phyloP scores from a whole-genome alignment of 257 asterid species.

The Solanum sejunctum region DNA sequence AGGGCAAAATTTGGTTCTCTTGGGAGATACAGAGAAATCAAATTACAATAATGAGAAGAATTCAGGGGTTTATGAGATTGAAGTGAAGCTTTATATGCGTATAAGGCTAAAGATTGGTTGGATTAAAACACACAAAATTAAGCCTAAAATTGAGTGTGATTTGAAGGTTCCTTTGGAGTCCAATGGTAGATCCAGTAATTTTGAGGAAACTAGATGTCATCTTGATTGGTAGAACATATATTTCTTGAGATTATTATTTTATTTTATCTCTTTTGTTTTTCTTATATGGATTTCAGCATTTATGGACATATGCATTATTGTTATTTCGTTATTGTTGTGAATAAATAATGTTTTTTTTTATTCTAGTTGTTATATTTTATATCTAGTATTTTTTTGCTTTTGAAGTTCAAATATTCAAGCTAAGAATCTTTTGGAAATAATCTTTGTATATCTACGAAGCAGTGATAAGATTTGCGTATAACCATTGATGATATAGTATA shows the following conservation, averaged over 20 bases:
- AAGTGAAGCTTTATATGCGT: slow-evolving; percentile 43
- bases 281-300: background rate
- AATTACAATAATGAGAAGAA: slow-evolving; percentile 7
- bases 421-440: rapidly evolving
- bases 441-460: no score
- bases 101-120: slow-evolving; percentile 29
- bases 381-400: no score
- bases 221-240: slow-evolving; percentile 53
- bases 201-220: slow-evolving; percentile 32
- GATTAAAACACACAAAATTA: slow-evolving; percentile 36
- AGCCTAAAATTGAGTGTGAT: slow-evolving; percentile 64
- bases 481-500: no score
- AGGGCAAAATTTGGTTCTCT: slow-evolving; percentile 21
- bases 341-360: slow-evolving; percentile 4
- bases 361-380: no score
- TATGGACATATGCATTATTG: background rate
- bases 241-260: background rate
- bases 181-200: slow-evolving; percentile 26
- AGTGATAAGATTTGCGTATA: no score
- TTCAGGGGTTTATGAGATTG: slow-evolving; percentile 27
- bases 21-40: slow-evolving; percentile 37
- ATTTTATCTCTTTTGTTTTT: background rate
- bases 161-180: slow-evolving; percentile 43
- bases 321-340: background rate
- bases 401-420: no score